Evolutionary conservation across 441 rosid genomes (phyloP).

Genomic region (Gossypium davidsonii): DNA sequence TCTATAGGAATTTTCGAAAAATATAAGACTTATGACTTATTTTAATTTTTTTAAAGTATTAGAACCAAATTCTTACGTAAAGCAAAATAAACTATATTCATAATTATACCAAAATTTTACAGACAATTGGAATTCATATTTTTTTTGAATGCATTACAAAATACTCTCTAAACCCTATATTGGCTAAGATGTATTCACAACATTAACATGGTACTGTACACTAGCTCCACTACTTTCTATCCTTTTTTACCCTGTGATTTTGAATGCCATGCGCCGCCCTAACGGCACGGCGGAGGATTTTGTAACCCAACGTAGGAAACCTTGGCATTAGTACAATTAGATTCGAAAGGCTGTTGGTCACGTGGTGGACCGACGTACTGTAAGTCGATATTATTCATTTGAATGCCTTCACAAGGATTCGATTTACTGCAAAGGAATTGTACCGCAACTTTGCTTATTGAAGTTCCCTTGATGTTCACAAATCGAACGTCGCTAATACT

Average conservation of each 20-base stretch:
- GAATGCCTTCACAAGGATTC: conserved; percentile 35
- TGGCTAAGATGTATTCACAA: not conserved
- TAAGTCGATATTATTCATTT: conserved; percentile 32
- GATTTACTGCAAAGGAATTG: conserved; percentile 38
- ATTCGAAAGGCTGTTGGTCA: conserved; percentile 16
- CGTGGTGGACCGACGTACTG: conserved; percentile 23
- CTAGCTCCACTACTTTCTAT: not conserved
- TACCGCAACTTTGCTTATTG: conserved; percentile 36
- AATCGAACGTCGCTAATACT: conserved; percentile 36
- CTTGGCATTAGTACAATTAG: conserved; percentile 31
- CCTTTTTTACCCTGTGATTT: not conserved
- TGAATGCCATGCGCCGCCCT: not conserved
- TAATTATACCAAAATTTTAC: too few relatives aligned
- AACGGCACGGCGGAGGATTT: conserved; percentile 40
- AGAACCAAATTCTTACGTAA: too few relatives aligned
- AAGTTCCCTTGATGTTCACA: conserved; percentile 45
- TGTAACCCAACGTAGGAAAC: conserved; percentile 31
- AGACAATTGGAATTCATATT: not conserved
- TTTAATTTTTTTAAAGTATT: too few relatives aligned
- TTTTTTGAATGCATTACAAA: not conserved
- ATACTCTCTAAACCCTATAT: not conserved
- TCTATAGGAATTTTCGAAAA: too few relatives aligned
- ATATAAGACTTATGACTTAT: too few relatives aligned
- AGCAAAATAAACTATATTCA: too few relatives aligned
- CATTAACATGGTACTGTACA: not conserved